phyloP scores from a whole-genome alignment of 1,284 basidiomycete species.

The Sporisorium iseilematis-ciliati region DNA sequence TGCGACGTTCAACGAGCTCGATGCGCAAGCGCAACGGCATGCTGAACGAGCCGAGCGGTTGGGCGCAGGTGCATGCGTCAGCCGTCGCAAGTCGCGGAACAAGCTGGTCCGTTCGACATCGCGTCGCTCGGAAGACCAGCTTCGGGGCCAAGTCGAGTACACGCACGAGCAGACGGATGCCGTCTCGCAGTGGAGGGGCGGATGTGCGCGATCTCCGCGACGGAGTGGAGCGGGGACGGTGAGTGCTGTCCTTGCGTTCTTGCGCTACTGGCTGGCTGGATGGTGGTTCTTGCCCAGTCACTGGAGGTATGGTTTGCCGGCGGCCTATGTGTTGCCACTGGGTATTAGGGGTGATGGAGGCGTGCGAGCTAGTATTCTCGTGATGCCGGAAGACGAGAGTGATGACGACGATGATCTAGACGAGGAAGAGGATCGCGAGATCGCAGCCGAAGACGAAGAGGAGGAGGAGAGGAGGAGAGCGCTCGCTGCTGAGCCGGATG shows the following conservation, averaged over 20 bases:
- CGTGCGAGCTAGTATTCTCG: slow-evolving; percentile 56
- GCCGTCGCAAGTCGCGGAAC: slow-evolving; percentile 21
- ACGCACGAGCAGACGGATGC: slow-evolving; percentile 16
- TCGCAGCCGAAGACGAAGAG: slow-evolving; percentile 37
- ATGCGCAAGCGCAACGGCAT: slow-evolving; percentile 46
- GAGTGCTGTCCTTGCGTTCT: slow-evolving; percentile 45
- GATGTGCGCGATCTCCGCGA: slow-evolving; percentile 26
- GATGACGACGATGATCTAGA: slow-evolving; percentile 44
- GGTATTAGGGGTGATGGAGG: slow-evolving; percentile 60
- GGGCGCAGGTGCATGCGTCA: slow-evolving; percentile 25
- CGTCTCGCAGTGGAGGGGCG: slow-evolving; percentile 44
- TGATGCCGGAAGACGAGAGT: slow-evolving; percentile 52
- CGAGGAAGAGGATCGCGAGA: slow-evolving; percentile 38
- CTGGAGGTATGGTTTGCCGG: slow-evolving; percentile 52
- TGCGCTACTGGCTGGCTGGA: slow-evolving; percentile 54
- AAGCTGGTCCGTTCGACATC: slow-evolving; percentile 12
- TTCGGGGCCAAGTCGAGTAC: slow-evolving; percentile 13
- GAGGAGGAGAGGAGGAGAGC: slow-evolving; percentile 27
- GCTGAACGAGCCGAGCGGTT: slow-evolving; percentile 35
- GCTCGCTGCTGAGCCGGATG: slow-evolving; percentile 13
- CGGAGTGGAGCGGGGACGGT: slow-evolving; percentile 31
- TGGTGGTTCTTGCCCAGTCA: slow-evolving; percentile 53
- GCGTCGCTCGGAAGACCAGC: slow-evolving; percentile 23
- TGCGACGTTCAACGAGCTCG: slow-evolving; percentile 56
- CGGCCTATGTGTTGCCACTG: slow-evolving; percentile 56